Conservation (phyloP, 768 basidiomycete genomes). For the Suillus sp. region DNA sequence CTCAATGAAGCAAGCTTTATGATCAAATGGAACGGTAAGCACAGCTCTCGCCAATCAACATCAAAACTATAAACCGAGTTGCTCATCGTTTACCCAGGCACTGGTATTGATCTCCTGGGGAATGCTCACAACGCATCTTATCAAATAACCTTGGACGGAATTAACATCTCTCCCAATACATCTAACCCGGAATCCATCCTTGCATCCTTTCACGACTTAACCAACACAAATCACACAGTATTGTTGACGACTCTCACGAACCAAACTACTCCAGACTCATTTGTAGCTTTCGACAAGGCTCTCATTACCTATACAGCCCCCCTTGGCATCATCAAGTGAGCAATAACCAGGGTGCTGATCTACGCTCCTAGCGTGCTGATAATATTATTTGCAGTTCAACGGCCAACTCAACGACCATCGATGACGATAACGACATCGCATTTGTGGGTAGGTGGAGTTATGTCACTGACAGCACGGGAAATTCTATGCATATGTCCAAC, state of each 20-base stretch:
- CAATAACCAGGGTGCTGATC: constrained; percentile 1
- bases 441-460: constrained; percentile 62
- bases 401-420: constrained; percentile 39
- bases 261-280: constrained; percentile 34
- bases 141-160: constrained; percentile 54
- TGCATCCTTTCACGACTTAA: constrained; percentile 48
- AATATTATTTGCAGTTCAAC: constrained; percentile 35
- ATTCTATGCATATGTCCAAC: constrained; percentile 34
- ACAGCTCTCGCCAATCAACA: constrained; percentile 5
- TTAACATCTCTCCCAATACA: constrained; percentile 25
- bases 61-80: not conserved
- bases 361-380: constrained; percentile 20
- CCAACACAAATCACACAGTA: constrained; percentile 54
- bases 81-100: constrained; percentile 45
- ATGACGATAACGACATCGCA: constrained; percentile 45
- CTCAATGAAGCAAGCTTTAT: constrained; percentile 56
- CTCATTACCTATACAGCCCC: constrained; percentile 46
- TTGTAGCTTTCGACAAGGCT: constrained; percentile 61
- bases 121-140: constrained; percentile 48
- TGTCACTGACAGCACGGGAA: constrained; percentile 32
- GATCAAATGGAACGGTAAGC: constrained; percentile 65
- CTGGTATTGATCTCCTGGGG: constrained; percentile 62
- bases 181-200: constrained; percentile 43
- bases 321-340: constrained; percentile 37
- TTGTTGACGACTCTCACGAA: constrained; percentile 50